Base-by-base conservation (phyloP, 495 filamentous ascomycete genomes). In the Bathelium albidoporum region DNA sequence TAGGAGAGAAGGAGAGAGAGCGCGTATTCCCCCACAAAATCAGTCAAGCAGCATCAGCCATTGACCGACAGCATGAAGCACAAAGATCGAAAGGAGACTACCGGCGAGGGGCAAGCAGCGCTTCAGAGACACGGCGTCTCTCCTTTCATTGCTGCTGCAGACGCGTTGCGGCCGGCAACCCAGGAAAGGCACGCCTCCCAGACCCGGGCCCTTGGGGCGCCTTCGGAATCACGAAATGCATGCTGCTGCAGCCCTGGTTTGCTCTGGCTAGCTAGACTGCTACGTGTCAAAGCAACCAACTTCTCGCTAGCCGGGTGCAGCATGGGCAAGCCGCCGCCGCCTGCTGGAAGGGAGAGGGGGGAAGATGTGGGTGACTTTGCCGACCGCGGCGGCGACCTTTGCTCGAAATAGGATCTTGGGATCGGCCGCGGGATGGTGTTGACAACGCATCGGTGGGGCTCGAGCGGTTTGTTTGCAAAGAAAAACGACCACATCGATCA, bases 401-500 rank as follows among this genome's bases (percentile, higher is more conserved):
- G 34, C 34, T 39, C 34, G 34, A 39, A 39, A 39, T 39, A 39
- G 34, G 12, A 28, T 5, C 16, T 55, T 7, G 49, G 18, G 49
- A 20, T n/a, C 20, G 12, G 49, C 49, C 49, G 49, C 49, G 49
- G 49, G 49, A 55, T 55, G 49, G 49, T 28, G 49, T 55, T 55
- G 49, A 55, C 49, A 55, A 55, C 49, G 49, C 49, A 55, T 55
- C 49, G n/a, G 43, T 18, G 43, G 43, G 43, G 49, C 49, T 55
- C 2, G 49, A 26, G 34, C 5, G 34, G 34, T 14, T 5, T 5
- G 5, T 39, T 5, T 14, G 34, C 34, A 39, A 5, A 5, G 34
- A 5, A 39, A 39, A 39, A 39, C n/a, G n/a, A n/a, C n/a, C n/a
- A n/a, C n/a, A n/a, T 39, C 34, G 34, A 39, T 39, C 34, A 39